Evolutionary conservation across 208 protist genomes (phyloP), one percentile per base, ranked within the genome.

Genomic region (Crithidia thermophila): DNA sequence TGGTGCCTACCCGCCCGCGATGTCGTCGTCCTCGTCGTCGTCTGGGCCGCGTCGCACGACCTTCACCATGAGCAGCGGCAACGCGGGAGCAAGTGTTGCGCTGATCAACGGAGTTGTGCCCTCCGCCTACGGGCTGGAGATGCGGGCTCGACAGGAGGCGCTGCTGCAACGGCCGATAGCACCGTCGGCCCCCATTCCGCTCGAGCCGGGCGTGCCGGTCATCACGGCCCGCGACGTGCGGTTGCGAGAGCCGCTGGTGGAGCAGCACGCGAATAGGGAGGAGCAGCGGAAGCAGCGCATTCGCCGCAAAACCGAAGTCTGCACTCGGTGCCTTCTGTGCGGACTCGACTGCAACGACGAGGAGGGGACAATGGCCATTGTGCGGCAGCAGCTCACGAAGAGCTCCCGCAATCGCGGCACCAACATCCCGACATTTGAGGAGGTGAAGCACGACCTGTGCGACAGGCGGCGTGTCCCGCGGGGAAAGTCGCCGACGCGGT

Each of bases 201-300:
- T 74, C 11, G 87, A 93, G 58, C 83, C 81, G 11, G 82, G 83
- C 27, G 60, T 83, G 4, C 39, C 47, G 16, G n/a, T 39, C 25
- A 72, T 82, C 11, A 79, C 85, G 5, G 55, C 66, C 14, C 60
- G 53, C 39, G 85, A 94, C 49, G 75, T 94, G 28, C 68, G 74
- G 4, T 66, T 75, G 62, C 79, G 85, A 4, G 85, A 92, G 49
- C 55, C 73, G 8, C 60, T 91, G 39, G 61, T 91, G 36, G 76
- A 82, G 51, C 81, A 90, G 64, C 72, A 93, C 57, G 75, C 74
- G 2, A 72, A 83, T 67, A 69, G 64, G 34, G 85, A 92, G 64
- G 70, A 87, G 45, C 47, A 81, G 39, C 75, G 73, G n/a, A 89
- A 91, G 75, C 64, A 85, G 52, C 83, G 86, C 23, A 90, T 94